Evolutionary conservation across 306 rosid species (phyloP).

Genomic region (Rosa lucieae): DNA sequence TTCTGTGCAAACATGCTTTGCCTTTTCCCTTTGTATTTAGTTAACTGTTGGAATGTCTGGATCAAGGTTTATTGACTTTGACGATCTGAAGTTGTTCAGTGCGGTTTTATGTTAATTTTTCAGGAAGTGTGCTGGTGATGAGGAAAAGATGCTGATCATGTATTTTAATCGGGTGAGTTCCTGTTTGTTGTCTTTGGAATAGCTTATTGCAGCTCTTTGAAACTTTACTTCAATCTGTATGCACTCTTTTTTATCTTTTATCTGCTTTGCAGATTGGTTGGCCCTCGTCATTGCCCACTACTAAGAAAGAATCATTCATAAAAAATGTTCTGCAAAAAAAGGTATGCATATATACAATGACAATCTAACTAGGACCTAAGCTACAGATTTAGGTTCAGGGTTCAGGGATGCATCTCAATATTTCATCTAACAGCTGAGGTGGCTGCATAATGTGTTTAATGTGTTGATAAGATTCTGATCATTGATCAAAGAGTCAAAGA

Average conservation of each 20-base stretch:
- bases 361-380: not conserved
- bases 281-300: slow-evolving; percentile 93
- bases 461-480: not conserved
- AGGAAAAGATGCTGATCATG: slow-evolving; percentile 75
- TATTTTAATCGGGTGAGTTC: slow-evolving; percentile 76
- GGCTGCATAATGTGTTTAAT: too few relatives aligned
- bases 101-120: slow-evolving; percentile 26
- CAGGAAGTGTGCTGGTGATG: slow-evolving; percentile 79
- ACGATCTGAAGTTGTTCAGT: slow-evolving; percentile 12
- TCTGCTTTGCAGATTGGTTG: slow-evolving; percentile 69
- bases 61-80: slow-evolving; percentile 8
- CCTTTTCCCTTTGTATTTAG: not conserved
- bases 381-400: too few relatives aligned
- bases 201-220: slow-evolving; percentile 5
- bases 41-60: slow-evolving; percentile 13
- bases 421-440: not conserved
- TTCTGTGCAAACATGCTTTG: not conserved
- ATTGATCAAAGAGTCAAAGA: not conserved
- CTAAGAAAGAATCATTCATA: slow-evolving; percentile 66
- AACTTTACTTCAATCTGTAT: slow-evolving; percentile 17
- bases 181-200: slow-evolving; percentile 19
- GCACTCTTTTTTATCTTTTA: slow-evolving; percentile 18
- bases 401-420: not conserved
- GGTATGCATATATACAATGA: slow-evolving; percentile 38
- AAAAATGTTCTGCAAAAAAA: slow-evolving; percentile 72